Base-by-base conservation (phyloP, 331 rosid species). In the Prunus yedoensis region DNA sequence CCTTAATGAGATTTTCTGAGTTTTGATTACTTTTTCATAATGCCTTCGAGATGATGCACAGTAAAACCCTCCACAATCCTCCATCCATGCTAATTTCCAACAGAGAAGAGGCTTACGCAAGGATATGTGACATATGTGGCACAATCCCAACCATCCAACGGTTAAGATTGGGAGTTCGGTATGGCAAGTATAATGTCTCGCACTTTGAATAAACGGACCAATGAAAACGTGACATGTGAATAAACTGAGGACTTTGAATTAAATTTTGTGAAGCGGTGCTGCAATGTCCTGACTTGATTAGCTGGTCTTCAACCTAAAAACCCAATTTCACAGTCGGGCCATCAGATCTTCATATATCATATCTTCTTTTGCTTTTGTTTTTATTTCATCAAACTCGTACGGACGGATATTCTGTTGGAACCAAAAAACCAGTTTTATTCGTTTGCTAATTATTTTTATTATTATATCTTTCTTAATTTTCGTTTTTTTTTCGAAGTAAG, bases 381-480 rank as follows among this genome's bases (percentile, higher is more conserved):
- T 30, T 84, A 15, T 66, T 81, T 83, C 78, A 71, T 79, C 85
- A 45, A 82, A 53, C 79, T 51, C 74, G 56, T 79, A 66, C 77
- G 85, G 68, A 72, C 86, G 87, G 87, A 83, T 76, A 77, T 81
- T 51, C 78, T 84, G 83, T 80, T 80, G 86, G 64, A 84, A 77
- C 82, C 4, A 54, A 32, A 52, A 81, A 62, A 69, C 77, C 68
- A n/a, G 49, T 74, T 59, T 43, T 68, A 66, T 71, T 74, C 79
- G 73, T 70, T 10, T 64, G 46, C 10, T 20, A 12, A 51, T 45
- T 52, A 3, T 5, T 32, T 14, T 20, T 14, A 0, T 71, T 30
- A 54, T 38, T 71, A 61, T 28, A 11, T 32, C 5, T 16, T n/a
- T 71, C 12, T 28, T 23, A 1, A 66, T 28, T 51, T 59, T 5